Base-by-base conservation (phyloP, 2,329 filamentous ascomycete genomes). In the Microthyrium microscopicum region DNA sequence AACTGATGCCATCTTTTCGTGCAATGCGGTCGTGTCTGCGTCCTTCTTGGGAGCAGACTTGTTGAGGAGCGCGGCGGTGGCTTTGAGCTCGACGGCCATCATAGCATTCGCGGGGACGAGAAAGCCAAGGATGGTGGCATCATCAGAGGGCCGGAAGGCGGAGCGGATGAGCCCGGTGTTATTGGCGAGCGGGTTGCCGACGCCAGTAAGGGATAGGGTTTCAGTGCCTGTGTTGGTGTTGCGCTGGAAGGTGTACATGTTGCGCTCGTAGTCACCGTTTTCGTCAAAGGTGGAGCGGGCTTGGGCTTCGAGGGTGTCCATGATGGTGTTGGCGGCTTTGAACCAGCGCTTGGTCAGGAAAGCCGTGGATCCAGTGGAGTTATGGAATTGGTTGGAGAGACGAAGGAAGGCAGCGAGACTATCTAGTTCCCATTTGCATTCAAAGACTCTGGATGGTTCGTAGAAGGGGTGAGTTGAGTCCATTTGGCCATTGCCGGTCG, bases 351-450 rank as follows among this genome's bases (percentile, higher is more conserved):
- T 53, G 3, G 70, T 85, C 24, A 95, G 50, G 50, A 92, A 94
- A 2, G 77, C 76, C 1, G 67, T 77, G 0, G 81, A 87, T 2
- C 67, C 67, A 0, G 83, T 91, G 48, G 81, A 68, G 25, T 78
- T 71, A 56, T 89, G 68, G 56, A 92, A 95, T 44, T 93, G 75
- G 46, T 93, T 94, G 13, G 68, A 71, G 2, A 98, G 60, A 0
- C 79, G 73, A 5, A 98, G 66, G 53, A 98, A 98, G 49, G 91
- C 77, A 0, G 85, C 89, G 1, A 98, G 65, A 6, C 85, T 94
- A 57, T 98, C 89, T 16, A 98, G 73, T 60, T 98, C 89, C 56
- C 95, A 98, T 57, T 98, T 98, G 70, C 89, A 98, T 56, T 98
- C 89, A 43, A 94, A 98, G 3, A 98, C 89, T 31, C 75, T 70